Base-by-base conservation (phyloP, 495 filamentous ascomycete species). In the Xylaria longipes region DNA sequence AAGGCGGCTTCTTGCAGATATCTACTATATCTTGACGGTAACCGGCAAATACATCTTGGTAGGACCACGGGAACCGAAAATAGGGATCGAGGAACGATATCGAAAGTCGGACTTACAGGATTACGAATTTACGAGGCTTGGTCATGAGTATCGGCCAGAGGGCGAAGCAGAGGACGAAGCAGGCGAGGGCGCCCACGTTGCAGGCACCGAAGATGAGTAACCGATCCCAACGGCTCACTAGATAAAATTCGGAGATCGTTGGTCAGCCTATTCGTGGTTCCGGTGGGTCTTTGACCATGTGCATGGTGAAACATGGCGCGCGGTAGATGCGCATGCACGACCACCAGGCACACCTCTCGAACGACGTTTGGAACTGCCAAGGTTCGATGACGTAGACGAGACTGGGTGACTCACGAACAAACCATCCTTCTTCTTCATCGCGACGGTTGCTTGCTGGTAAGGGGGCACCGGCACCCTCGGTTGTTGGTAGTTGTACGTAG, bases 141-240 rank as follows among this genome's bases (percentile, higher is more conserved):
- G 91, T 81, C 72, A 91, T 84, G 70, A 96, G 85, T 61, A 95
- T 84, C 33, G 94, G 94, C 83, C 96, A 94, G 39, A 99, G 85
- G 78, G 89, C 89, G 83, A 98, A 97, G 85, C 93, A 97, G 75
- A 96, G 87, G 71, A 96, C 88, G 83, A 99, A 99, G 84, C 97
- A 94, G 67, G 92, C 93, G 71, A 92, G 86, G 65, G 96, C 95
- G 64, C 92, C 95, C 73, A 97, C 79, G 79, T 97, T 98, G 85
- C 97, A 97, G 75, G 90, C 94, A 67, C 87, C 91, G 79, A 98
- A 99, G 68, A 98, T 89, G 76, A 99, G 85, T 78, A 98, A 82
- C 62, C 96, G 93, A 82, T 99, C 96, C 96, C 96, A 98, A 80
- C 96, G 89, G 81, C 94, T 97, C 85, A 99, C 96, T 99, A 81